Evolutionary conservation across 2,329 filamentous ascomycete species (phyloP).

Genomic region (Alternaria novae-zelandiae): DNA sequence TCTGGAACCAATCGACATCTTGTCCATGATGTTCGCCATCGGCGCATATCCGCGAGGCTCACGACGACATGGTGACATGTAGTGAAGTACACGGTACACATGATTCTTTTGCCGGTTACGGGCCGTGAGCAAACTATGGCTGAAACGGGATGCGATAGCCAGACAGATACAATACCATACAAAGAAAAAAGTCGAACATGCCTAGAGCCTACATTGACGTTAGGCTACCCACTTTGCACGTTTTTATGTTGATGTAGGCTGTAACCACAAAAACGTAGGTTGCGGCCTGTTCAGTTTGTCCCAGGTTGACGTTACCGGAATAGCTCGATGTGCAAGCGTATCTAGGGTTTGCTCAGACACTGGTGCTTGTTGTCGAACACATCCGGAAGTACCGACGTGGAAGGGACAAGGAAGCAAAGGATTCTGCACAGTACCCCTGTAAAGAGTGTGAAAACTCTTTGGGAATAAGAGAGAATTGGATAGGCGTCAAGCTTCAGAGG

Average conservation of each 20-base stretch:
- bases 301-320: background rate
- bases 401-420: no score
- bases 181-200: background rate
- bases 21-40: conserved; percentile 47
- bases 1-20: conserved; percentile 46
- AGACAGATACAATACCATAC: background rate
- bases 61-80: background rate
- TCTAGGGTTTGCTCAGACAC: background rate
- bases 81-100: background rate
- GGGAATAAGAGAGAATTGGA: no score
- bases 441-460: no score
- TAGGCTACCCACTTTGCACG: background rate
- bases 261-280: background rate
- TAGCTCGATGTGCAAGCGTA: background rate
- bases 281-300: background rate
- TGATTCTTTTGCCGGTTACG: background rate
- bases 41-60: conserved; percentile 21
- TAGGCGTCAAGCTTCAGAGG: no score
- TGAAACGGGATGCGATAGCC: background rate
- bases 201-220: background rate
- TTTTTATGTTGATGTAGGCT: background rate
- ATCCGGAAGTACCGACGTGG: no score
- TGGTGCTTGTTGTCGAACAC: background rate
- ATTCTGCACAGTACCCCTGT: no score
- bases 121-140: background rate